Evolutionary conservation across 257 asterid species (phyloP), one percentile per base, ranked within the genome.

Genomic region (Prunella vulgaris): DNA sequence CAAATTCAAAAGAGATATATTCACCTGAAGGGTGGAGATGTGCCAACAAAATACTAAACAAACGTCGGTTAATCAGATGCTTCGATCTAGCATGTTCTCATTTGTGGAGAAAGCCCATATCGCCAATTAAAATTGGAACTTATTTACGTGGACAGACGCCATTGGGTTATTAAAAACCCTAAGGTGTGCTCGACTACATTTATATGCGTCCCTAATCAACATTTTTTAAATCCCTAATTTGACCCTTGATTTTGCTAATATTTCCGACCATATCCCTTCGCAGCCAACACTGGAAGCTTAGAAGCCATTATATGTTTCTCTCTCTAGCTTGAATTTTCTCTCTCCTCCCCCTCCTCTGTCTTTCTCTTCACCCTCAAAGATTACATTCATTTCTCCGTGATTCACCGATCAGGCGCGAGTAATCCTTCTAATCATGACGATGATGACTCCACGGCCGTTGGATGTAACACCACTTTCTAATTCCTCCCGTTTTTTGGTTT

Each of bases 381-480:
- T 67, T 78, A 20, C 54, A 32, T 33, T 77, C 21, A 75, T 60
- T 52, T 35, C 77, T 60, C 74, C 56, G 81, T 33, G 80, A 81
- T 81, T 81, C 63, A 75, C 74, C 82, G 79, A 85, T 88, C 90
- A 82, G 82, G 76, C 82, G 84, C 80, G 80, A 59, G 59, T 66
- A 52, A 15, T 80, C 69, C 60, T 74, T 72, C 62, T 69, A 74
- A 74, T 68, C 83, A 90, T 90, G 96, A 93, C 97, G 80, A 78
- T 88, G 93, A 73, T 82, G 82, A 83, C 89, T 83, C 93, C 90
- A 21, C 98, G 82, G 72, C 95, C 96, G 69, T 74, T 85, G 80
- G 96, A 90, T 82, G 98, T 85, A 76, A 79, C 84, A 76, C 63
- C 71, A 64, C 61, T 56, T 13, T 48, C 70, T 71, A 56, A 66